These are phyloP conservation scores for Sequoiadendron giganteum DNA, from an alignment of 75 land plant genomes.

Conservation along the genomic window DNA sequence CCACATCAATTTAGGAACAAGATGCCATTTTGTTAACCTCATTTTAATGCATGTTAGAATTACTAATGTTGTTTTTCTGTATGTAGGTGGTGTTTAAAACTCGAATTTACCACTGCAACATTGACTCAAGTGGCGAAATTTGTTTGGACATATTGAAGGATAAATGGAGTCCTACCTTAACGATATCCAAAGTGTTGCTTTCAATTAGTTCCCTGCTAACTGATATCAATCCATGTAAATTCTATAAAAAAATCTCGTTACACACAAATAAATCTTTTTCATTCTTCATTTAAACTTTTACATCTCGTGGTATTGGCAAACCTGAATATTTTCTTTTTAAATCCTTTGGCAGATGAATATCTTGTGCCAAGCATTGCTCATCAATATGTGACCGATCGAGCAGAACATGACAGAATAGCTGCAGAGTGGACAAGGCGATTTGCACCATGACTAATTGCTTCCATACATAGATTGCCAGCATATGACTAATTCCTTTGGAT, in stretches of 20 bases:
- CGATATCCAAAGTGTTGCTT: constrained; percentile 83
- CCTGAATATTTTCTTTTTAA: background rate
- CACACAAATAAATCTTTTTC: constrained; percentile 4
- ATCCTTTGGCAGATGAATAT: constrained; percentile 64
- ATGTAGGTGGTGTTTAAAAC: constrained; percentile 85
- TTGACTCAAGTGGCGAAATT: constrained; percentile 70
- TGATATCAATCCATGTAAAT: constrained; percentile 82
- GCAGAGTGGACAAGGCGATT: constrained; percentile 90
- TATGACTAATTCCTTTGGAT: background rate
- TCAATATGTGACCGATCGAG: constrained; percentile 71
- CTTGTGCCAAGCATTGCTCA: constrained; percentile 74
- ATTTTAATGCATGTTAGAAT: background rate
- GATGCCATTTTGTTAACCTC: background rate
- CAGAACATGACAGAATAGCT: constrained; percentile 77
- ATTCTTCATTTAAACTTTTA: constrained; percentile 3
- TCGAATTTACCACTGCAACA: constrained; percentile 95
- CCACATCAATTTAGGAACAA: background rate
- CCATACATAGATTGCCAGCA: background rate
- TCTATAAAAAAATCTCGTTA: background rate
- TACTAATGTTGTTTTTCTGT: background rate
- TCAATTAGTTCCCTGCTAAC: constrained; percentile 74
- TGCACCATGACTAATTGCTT: constrained; percentile 42
- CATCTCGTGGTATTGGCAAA: background rate
- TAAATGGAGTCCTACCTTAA: constrained; percentile 93
- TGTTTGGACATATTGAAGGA: constrained; percentile 85